Evolutionary conservation across 2,329 filamentous ascomycete species (phyloP).

Genomic region (Aspergillus costaricaensis): DNA sequence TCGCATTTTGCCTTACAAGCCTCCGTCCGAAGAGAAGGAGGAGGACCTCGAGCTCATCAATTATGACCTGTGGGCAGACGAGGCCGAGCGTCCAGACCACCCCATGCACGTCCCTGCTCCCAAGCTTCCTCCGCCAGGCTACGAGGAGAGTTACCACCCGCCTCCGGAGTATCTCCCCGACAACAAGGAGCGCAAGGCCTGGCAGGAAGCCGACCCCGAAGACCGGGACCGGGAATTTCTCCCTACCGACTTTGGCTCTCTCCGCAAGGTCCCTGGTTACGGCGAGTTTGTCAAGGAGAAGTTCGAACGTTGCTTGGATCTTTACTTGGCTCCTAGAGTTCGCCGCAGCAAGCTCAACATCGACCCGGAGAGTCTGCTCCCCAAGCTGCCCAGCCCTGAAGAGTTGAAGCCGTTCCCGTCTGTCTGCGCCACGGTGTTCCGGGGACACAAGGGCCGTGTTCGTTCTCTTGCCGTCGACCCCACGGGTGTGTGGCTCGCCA

Average conservation of each 20-base stretch:
- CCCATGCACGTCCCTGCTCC: slow-evolving; percentile 94
- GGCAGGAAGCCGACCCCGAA: slow-evolving; percentile 85
- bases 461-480: slow-evolving; percentile 83
- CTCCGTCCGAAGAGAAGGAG: slow-evolving; percentile 71
- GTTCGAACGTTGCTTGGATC: slow-evolving; percentile 91
- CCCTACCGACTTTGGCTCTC: slow-evolving; percentile 75
- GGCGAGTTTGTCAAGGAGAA: slow-evolving; percentile 89
- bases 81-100: slow-evolving; percentile 78
- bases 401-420: slow-evolving; percentile 95
- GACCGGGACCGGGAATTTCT: slow-evolving; percentile 89
- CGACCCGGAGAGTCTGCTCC: slow-evolving; percentile 86
- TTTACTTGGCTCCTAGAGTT: slow-evolving; percentile 91
- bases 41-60: slow-evolving; percentile 70
- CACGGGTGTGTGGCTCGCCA: slow-evolving; percentile 80
- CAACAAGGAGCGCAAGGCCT: slow-evolving; percentile 76
- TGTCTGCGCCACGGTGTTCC: slow-evolving; percentile 80
- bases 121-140: slow-evolving; percentile 88
- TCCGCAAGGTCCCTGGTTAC: slow-evolving; percentile 91
- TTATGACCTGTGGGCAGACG: slow-evolving; percentile 95
- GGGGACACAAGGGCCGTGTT: slow-evolving; percentile 85
- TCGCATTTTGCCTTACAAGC: slow-evolving; percentile 85
- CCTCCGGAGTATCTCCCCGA: slow-evolving; percentile 91
- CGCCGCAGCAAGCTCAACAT: slow-evolving; percentile 95
- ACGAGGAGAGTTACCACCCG: slow-evolving; percentile 95
- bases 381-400: slow-evolving; percentile 88